phyloP scores from a whole-genome alignment of 106 monocot genomes.

The Dendrobium nobile region DNA sequence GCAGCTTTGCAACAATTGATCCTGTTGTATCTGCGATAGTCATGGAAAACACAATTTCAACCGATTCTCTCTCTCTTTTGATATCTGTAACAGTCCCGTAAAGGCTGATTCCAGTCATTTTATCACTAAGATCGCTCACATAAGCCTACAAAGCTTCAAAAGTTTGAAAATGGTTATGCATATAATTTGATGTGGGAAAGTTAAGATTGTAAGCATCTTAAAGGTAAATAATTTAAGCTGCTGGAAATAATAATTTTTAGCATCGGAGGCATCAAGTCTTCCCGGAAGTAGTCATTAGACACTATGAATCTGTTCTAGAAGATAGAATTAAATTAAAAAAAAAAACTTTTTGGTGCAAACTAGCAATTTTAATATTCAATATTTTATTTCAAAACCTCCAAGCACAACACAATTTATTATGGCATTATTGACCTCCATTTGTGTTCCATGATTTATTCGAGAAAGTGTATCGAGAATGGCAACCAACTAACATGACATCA shows the following conservation, averaged over 20 bases:
- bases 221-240: background rate
- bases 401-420: too few species aligned
- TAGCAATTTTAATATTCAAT: background rate
- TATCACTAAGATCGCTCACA: conserved; percentile 65
- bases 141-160: conserved; percentile 39
- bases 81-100: conserved; percentile 51
- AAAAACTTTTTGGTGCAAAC: background rate
- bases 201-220: background rate
- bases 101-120: conserved; percentile 72
- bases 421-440: too few species aligned
- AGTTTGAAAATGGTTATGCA: background rate
- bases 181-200: background rate
- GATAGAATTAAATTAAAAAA: background rate
- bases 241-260: background rate
- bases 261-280: background rate
- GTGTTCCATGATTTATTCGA: too few species aligned
- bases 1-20: conserved; percentile 41
- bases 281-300: background rate
- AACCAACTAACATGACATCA: too few species aligned
- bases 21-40: conserved; percentile 67
- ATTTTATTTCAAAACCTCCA: too few species aligned
- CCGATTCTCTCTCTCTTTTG: conserved; percentile 22
- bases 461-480: too few species aligned
- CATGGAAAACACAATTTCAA: conserved; percentile 37
- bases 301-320: background rate